Evolutionary conservation across 345 rosid genomes (phyloP), one percentile per base, ranked within the genome.

Genomic region (Hibiscus mutabilis): DNA sequence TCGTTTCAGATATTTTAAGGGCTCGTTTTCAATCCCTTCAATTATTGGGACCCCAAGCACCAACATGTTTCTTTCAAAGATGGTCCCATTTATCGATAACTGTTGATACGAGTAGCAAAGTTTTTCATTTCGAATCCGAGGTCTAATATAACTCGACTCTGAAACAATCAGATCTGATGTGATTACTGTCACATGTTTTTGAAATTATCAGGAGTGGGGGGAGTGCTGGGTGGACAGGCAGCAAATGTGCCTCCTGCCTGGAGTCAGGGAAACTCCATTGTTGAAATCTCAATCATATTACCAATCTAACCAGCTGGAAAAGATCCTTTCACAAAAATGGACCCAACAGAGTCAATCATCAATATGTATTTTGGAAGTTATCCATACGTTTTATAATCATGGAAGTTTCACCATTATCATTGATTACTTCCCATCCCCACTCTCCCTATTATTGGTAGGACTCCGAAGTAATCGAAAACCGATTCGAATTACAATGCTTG

Each of bases 361-460:
- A 46, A 70, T 74, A 35, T 67, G 69, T 29, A 62, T 57, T 71
- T 80, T 79, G 73, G 66, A 76, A 76, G 77, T 62, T 64, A 25
- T 55, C 51, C 3, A 7, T 13, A 72, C 35, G 15, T 55, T 15
- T 65, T 52, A 22, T 53, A 27, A 37, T 73, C 21, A 62, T 21
- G 66, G 27, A 76, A 40, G 71, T 60, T 71, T 68, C 71, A 35
- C 25, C 44, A 46, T n/a, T 18, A 79, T 70, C 66, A 73, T 72
- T 64, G 52, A 60, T 9, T 35, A 35, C 6, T 35, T 35, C 40
- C 40, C 40, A 35, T 35, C 40, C 40, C 40, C 10, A 35, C 40
- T 35, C 6, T 7, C 37, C 40, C 8, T 35, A 35, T 35, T 1
- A 35, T 35, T 7, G 40, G 2, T 7, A 29, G 33, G 33, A 29